Evolutionary conservation across 768 basidiomycete genomes (phyloP), one percentile per base, ranked within the genome.

Genomic region (Naganishia randhawae): DNA sequence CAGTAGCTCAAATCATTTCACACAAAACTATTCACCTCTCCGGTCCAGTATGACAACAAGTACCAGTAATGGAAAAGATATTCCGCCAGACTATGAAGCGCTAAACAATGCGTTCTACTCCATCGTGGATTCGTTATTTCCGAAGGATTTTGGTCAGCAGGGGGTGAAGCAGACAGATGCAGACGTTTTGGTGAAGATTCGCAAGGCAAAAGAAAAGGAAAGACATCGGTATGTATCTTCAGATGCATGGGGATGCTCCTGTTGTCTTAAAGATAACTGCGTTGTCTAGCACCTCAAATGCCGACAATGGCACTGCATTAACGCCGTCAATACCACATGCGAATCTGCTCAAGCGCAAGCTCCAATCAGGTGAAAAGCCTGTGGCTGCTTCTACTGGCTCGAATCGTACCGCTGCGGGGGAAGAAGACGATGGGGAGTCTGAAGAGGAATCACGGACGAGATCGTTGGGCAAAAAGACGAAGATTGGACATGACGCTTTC

Each of bases 371-470:
- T 39, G 57, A 33, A 32, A 22, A 25, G 14, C 22, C n/a, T 29
- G 29, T 39, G 14, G 45, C 45, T n/a, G 45, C n/a, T 11, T 61
- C 57, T 2, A 37, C 37, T 27, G 54, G 25, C n/a, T n/a, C 57
- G 9, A 39, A 39, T 8, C 31, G 32, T 25, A 13, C 63, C 27
- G 6, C 11, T 22, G 22, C 51, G 9, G 39, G 42, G 27, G 72
- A 81, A 41, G 61, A 85, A 86, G 57, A 41, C 11, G 57, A 39
- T 22, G 57, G 41, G 9, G 35, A 39, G 37, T 61, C 39, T 10
- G 57, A 86, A 83, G 77, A 86, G 86, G 35, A 86, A 87, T 69
- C 86, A 82, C 11, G 88, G 86, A 76, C 78, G 9, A 39, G 57
- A 41, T 61, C 57, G 1, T 13, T 61, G 16, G 57, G 22, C 3